Percentiles rank a stretch among this genome's conserved stretches.
These are phyloP conservation scores for Pseudocercospora ulei DNA, from an alignment of 2,329 filamentous ascomycete species.

Conservation along the genomic window DNA sequence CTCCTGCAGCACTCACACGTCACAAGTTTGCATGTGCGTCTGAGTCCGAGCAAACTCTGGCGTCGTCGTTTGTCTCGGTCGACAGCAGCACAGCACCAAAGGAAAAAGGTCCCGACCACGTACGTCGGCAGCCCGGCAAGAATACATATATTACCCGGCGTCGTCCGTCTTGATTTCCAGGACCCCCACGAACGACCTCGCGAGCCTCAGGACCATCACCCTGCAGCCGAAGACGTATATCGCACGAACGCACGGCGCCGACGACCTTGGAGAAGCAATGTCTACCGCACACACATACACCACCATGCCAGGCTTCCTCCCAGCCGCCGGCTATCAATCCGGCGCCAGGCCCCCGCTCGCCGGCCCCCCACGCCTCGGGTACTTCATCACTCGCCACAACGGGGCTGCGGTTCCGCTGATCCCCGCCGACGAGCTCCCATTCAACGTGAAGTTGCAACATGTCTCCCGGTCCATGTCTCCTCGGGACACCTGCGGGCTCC, in stretches of 20 bases:
- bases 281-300: conserved; percentile 10
- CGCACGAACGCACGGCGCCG: background rate
- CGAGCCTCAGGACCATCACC: background rate
- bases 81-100: background rate
- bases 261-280: conserved; percentile 4
- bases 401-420: conserved; percentile 36
- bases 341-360: conserved; percentile 6
- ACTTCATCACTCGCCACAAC: conserved; percentile 36
- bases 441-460: conserved; percentile 33
- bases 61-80: conserved; percentile 3
- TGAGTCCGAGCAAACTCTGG: background rate
- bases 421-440: conserved; percentile 40
- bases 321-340: conserved; percentile 10
- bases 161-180: conserved; percentile 1
- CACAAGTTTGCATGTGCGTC: background rate
- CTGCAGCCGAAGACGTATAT: conserved; percentile 1
- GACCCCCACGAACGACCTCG: conserved; percentile 5
- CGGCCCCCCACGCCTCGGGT: conserved; percentile 26
- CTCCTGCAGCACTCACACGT: too few species aligned
- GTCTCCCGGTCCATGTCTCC: conserved; percentile 33
- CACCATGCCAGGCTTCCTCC: conserved; percentile 9
- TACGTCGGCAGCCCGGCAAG: conserved; percentile 3
- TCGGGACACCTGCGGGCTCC: conserved; percentile 29
- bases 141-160: background rate
- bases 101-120: too few species aligned